Percentiles rank a stretch among this genome's conserved stretches.
Conservation (phyloP, 2,329 filamentous ascomycete genomes). For the Xylaria sp. region DNA sequence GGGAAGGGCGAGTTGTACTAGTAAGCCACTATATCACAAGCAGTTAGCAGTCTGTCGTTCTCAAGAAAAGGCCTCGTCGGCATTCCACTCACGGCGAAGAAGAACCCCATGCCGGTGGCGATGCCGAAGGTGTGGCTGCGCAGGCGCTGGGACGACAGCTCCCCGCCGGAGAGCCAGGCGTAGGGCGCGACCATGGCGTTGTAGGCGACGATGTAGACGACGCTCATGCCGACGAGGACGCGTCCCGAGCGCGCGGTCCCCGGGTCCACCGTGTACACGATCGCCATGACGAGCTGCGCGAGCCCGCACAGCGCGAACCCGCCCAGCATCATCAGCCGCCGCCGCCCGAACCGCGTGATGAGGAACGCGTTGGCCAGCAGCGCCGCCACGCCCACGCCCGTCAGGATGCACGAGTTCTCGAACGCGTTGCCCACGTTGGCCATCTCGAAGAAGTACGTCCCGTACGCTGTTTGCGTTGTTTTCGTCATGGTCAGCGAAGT, state of each 20-base stretch:
- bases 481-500: too few species aligned
- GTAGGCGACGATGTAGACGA: conserved; percentile 57
- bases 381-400: conserved; percentile 56
- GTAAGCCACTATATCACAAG: conserved; percentile 50
- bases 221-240: conserved; percentile 55
- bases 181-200: conserved; percentile 58
- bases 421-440: conserved; percentile 58
- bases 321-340: conserved; percentile 54
- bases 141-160: conserved; percentile 59
- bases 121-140: conserved; percentile 60
- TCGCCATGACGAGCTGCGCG: conserved; percentile 56
- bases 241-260: conserved; percentile 44
- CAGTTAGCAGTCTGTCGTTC: conserved; percentile 4
- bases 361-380: conserved; percentile 57
- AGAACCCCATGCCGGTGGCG: conserved; percentile 56
- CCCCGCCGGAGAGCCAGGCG: conserved; percentile 60
- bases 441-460: conserved; percentile 64
- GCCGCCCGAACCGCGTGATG: conserved; percentile 55
- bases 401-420: conserved; percentile 59
- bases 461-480: conserved; percentile 47
- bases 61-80: background rate
- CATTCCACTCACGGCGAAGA: conserved; percentile 46
- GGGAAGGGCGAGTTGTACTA: too few species aligned
- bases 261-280: conserved; percentile 51
- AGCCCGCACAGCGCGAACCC: conserved; percentile 56